Base-by-base conservation (phyloP, 495 filamentous ascomycete genomes). In the Talaromyces liani region DNA sequence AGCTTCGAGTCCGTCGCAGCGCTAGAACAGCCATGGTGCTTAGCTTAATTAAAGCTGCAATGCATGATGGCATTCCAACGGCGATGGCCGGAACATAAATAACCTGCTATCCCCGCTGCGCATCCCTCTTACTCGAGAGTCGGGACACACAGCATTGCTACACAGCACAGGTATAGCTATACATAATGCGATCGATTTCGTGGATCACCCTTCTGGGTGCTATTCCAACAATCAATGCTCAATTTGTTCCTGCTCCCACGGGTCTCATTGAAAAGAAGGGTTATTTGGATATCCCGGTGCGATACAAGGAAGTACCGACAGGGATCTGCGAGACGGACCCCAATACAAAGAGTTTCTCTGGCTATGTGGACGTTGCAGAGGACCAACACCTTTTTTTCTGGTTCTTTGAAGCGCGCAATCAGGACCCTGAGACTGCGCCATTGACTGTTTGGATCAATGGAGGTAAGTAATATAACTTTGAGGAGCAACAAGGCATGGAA, bases 241-340 rank as follows among this genome's bases (percentile, higher is more conserved):
- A 88, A 67, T 88, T 87, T 66, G 81, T 88, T n/a, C 60, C 79
- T n/a, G 69, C 81, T 22, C 85, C 85, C 1, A 81, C 78, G 4
- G 78, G 82, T 61, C 69, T 87, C 49, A 83, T 77, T 65, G 69
- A 71, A 0, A 79, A 77, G 6, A 73, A 76, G 14, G 85, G 85
- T 1, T 76, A 83, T 67, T 76, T 81, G 6, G 76, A 74, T 29
- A 68, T 87, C 64, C 66, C 78, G 1, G 79, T 85, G 16, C 80
- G 86, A 9, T 88, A 87, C 70, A 88, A 87, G 67, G 70, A 86
- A 66, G 85, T 86, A 4, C 82, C 83, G 1, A 70, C 80, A 9
- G 87, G 87, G 14, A 84, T 88, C 51, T 90, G 87, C 64, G 87
- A 90, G 73, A 79, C 82, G 3, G 80, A 86, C 63, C 85, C 87